A percentile compares a stretch with the other conserved stretches of the same genome.
Evolutionary conservation across 129 eudicot genomes (phyloP).

Genomic region (Saussurea involucrata): DNA sequence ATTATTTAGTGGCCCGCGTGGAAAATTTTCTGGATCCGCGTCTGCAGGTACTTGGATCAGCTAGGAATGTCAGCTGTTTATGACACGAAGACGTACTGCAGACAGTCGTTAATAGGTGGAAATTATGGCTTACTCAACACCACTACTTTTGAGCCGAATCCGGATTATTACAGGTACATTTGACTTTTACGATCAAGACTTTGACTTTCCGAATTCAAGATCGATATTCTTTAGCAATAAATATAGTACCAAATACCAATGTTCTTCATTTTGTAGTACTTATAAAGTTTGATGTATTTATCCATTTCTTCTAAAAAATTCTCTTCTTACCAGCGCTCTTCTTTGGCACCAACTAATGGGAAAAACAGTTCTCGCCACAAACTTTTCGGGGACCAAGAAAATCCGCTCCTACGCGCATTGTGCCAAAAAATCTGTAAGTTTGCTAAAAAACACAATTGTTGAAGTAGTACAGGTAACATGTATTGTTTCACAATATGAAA

Average conservation of each 20-base stretch:
- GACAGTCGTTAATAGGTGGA: conserved; percentile 91
- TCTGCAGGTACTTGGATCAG: conserved; percentile 75
- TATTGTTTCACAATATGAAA: too few relatives aligned
- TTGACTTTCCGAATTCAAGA: neutral
- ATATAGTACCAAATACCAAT: neutral
- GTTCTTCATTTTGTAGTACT: neutral
- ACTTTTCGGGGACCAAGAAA: conserved; percentile 47
- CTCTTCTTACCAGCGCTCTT: conserved; percentile 59
- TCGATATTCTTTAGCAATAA: neutral
- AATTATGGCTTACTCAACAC: conserved; percentile 84
- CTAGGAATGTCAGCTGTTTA: conserved; percentile 67
- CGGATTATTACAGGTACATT: conserved; percentile 77
- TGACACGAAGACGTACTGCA: conserved; percentile 68
- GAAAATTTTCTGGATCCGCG: neutral
- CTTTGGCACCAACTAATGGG: conserved; percentile 93
- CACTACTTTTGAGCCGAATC: conserved; percentile 68
- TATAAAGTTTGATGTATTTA: neutral
- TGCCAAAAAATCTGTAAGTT: conserved; percentile 71
- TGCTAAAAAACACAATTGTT: neutral
- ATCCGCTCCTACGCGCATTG: conserved; percentile 84
- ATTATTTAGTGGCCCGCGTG: too few relatives aligned
- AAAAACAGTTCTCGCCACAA: conserved; percentile 53
- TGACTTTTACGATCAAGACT: conserved; percentile 9
- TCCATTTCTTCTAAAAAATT: neutral
- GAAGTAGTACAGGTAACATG: neutral